Percentiles rank a stretch among this genome's conserved stretches.
These are phyloP conservation scores for Solanum okadae DNA, from an alignment of 257 asterid genomes.

Conservation along the genomic window DNA sequence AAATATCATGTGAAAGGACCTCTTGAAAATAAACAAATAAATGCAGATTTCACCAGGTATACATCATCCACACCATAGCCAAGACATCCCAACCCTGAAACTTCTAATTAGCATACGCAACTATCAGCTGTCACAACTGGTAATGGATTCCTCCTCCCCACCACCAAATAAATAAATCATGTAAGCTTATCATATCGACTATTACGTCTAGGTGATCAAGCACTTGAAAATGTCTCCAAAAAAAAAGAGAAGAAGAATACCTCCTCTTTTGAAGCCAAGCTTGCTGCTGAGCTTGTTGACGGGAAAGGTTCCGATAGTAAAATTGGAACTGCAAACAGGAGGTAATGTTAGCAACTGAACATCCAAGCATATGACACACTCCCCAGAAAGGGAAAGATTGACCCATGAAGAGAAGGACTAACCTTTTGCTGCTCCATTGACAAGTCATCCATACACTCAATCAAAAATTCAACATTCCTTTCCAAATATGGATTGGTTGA, in stretches of 20 bases:
- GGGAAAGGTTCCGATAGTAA: conserved; percentile 87
- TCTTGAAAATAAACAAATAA: not conserved
- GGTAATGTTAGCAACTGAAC: not conserved
- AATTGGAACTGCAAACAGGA: conserved; percentile 59
- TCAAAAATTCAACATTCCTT: conserved; percentile 83
- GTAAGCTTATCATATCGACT: not conserved
- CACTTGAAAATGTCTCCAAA: not conserved
- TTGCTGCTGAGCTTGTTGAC: conserved; percentile 96
- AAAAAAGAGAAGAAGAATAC: conserved; percentile 16
- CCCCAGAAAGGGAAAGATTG: not conserved
- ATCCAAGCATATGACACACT: not conserved
- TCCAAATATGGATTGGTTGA: conserved; percentile 76
- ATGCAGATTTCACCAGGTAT: not conserved
- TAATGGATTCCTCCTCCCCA: not conserved
- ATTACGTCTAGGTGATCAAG: not conserved
- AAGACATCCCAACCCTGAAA: not conserved
- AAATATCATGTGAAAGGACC: not conserved
- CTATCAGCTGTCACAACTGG: not conserved
- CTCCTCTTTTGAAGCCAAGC: conserved; percentile 96
- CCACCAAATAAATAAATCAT: not conserved
- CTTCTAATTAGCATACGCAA: not conserved
- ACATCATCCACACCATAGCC: not conserved
- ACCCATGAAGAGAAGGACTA: not conserved
- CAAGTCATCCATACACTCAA: conserved; percentile 96
- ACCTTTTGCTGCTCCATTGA: conserved; percentile 96